Evolutionary conservation across 306 rosid species (phyloP).

Genomic region (Canavalia gladiata): DNA sequence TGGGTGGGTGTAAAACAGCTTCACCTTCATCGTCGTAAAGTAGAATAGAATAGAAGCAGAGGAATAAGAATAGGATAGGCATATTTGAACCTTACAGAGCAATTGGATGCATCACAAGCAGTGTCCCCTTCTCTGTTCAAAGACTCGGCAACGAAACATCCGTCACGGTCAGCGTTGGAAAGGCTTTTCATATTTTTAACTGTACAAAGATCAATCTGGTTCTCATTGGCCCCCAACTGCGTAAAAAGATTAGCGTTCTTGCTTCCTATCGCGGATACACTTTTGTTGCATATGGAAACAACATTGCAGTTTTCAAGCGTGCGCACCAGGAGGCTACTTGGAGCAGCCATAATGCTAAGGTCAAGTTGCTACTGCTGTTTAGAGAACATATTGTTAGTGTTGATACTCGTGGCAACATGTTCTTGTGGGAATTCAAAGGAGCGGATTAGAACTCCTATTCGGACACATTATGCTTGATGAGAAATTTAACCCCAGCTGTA

Average conservation of each 20-base stretch:
- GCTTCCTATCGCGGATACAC: constrained; percentile 87
- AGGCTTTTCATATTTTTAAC: constrained; percentile 89
- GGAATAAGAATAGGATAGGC: constrained; percentile 69
- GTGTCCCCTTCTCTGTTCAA: constrained; percentile 81
- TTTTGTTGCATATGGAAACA: constrained; percentile 74
- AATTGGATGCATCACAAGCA: constrained; percentile 80
- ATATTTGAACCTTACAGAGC: constrained; percentile 89
- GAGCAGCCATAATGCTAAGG: constrained; percentile 76
- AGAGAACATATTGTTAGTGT: constrained; percentile 83
- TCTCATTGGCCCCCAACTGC: constrained; percentile 84
- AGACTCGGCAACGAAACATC: constrained; percentile 91
- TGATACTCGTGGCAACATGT: constrained; percentile 71
- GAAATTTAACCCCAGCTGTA: constrained; percentile 67
- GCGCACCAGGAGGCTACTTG: constrained; percentile 91
- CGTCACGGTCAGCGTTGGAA: constrained; percentile 85
- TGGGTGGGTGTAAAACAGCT: background rate
- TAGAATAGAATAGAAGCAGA: background rate
- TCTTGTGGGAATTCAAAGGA: constrained; percentile 86
- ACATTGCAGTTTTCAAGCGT: constrained; percentile 81
- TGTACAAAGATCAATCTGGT: constrained; percentile 86
- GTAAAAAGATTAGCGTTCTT: constrained; percentile 87
- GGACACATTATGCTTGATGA: constrained; percentile 66
- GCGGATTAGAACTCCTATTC: constrained; percentile 63
- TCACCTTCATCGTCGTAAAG: background rate
- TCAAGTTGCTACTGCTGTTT: constrained; percentile 74